These are phyloP conservation scores for Coemansia sp. DNA, from an alignment of 192 early-diverging fungal species.

Conservation along the genomic window DNA sequence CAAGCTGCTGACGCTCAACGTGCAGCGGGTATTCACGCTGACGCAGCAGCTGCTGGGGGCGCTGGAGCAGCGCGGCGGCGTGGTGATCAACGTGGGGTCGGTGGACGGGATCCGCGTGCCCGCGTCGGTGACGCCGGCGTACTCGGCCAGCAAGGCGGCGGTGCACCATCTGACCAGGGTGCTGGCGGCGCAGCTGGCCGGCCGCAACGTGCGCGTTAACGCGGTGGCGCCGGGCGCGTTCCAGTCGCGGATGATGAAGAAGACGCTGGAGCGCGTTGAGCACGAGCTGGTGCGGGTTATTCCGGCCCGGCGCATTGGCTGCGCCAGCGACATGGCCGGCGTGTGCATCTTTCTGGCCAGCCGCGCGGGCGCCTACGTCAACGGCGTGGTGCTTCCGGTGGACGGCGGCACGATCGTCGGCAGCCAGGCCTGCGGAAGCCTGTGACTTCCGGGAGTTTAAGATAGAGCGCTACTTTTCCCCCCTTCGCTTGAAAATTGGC, in stretches of 20 bases:
- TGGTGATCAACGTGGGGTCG: slow-evolving; percentile 90
- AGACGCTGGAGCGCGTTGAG: slow-evolving; percentile 52
- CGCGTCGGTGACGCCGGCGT: slow-evolving; percentile 60
- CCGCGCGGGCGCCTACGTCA: slow-evolving; percentile 78
- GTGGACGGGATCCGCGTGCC: slow-evolving; percentile 62
- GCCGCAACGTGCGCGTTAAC: slow-evolving; percentile 59
- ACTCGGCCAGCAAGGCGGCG: slow-evolving; percentile 75
- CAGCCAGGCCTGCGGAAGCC: too few relatives aligned
- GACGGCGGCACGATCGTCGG: too few relatives aligned
- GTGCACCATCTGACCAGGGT: slow-evolving; percentile 69
- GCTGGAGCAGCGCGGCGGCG: slow-evolving; percentile 60
- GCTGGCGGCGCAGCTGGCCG: slow-evolving; percentile 61
- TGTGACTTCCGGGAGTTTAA: too few relatives aligned
- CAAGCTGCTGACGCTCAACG: slow-evolving; percentile 82
- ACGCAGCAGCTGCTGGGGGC: slow-evolving; percentile 70
- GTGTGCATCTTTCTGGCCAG: slow-evolving; percentile 75
- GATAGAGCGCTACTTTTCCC: too few relatives aligned
- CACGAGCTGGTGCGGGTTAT: slow-evolving; percentile 54
- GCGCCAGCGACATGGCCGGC: slow-evolving; percentile 81
- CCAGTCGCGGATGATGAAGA: slow-evolving; percentile 73
- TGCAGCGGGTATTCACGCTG: slow-evolving; percentile 76
- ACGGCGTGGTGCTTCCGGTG: slow-evolving; percentile 76
- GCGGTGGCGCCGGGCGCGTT: slow-evolving; percentile 71
- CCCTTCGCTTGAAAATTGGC: neutral
- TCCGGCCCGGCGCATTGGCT: slow-evolving; percentile 76